phyloP scores from a whole-genome alignment of 2,329 filamentous ascomycete genomes.

The Claviceps arundinis region DNA sequence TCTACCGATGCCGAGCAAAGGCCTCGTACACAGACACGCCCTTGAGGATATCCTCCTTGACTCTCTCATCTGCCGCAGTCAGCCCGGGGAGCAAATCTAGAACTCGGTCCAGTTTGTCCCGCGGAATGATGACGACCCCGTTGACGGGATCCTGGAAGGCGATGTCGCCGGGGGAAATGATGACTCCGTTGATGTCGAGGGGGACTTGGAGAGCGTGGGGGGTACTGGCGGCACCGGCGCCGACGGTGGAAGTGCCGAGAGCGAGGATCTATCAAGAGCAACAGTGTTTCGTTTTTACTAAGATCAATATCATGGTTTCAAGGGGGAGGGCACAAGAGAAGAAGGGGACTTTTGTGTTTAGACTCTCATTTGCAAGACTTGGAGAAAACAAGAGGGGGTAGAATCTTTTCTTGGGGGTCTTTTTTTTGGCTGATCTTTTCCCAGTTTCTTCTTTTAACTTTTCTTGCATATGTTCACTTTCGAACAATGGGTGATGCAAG shows the following conservation, averaged over 20 bases:
- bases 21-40: slow-evolving; percentile 53
- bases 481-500: not conserved
- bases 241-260: slow-evolving; percentile 42
- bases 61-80: slow-evolving; percentile 40
- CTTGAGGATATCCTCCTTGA: slow-evolving; percentile 49
- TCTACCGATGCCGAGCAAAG: slow-evolving; percentile 42
- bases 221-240: slow-evolving; percentile 40
- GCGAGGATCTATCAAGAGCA: slow-evolving; percentile 35
- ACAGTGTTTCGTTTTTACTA: no score
- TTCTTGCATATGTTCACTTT: not conserved
- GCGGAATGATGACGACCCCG: slow-evolving; percentile 55
- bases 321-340: no score
- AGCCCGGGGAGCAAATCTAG: slow-evolving; percentile 43
- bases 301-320: no score
- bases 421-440: not conserved
- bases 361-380: not conserved
- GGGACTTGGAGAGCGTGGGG: slow-evolving; percentile 39
- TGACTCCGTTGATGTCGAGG: slow-evolving; percentile 28
- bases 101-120: slow-evolving; percentile 43
- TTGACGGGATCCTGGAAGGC: slow-evolving; percentile 58
- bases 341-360: not conserved
- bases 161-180: slow-evolving; percentile 45
- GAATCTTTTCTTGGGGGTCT: not conserved
- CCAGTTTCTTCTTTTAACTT: not conserved
- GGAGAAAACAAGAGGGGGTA: not conserved